These are phyloP conservation scores for Ophiocordyceps camponoti-leonardi DNA, from an alignment of 2,329 filamentous ascomycete species.

Conservation along the genomic window DNA sequence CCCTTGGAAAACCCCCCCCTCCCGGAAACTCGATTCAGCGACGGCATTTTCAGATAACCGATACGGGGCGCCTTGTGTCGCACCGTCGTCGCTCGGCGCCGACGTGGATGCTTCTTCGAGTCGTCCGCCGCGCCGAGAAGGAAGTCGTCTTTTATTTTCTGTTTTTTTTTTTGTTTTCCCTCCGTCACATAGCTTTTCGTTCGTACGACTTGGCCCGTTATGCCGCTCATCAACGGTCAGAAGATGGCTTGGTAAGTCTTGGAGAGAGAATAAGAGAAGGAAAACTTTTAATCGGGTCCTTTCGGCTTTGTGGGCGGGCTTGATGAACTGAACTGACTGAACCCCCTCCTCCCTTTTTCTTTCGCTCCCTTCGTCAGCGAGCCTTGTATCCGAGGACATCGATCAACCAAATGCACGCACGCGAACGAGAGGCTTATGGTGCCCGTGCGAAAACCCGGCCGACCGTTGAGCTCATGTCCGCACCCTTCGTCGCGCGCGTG, in stretches of 20 bases:
- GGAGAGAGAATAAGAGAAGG: no score
- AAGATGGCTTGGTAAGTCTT: constrained; percentile 56
- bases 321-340: no score
- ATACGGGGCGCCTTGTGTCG: no score
- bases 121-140: no score
- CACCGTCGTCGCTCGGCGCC: no score
- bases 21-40: no score
- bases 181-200: no score
- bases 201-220: constrained; percentile 12
- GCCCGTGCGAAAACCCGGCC: constrained; percentile 53
- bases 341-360: not conserved
- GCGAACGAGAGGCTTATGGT: constrained; percentile 49
- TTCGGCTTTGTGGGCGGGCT: not conserved
- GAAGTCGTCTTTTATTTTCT: no score
- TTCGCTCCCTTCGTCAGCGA: constrained; percentile 25
- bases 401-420: constrained; percentile 60
- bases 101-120: no score
- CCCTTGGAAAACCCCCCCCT: no score
- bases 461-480: constrained; percentile 52
- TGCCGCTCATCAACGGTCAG: constrained; percentile 53
- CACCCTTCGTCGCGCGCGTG: constrained; percentile 46
- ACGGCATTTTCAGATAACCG: no score
- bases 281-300: not conserved
- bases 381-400: constrained; percentile 60
- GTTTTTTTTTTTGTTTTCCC: no score